Base-by-base conservation (phyloP, 208 protist genomes). In the Leishmania gerbilli region DNA sequence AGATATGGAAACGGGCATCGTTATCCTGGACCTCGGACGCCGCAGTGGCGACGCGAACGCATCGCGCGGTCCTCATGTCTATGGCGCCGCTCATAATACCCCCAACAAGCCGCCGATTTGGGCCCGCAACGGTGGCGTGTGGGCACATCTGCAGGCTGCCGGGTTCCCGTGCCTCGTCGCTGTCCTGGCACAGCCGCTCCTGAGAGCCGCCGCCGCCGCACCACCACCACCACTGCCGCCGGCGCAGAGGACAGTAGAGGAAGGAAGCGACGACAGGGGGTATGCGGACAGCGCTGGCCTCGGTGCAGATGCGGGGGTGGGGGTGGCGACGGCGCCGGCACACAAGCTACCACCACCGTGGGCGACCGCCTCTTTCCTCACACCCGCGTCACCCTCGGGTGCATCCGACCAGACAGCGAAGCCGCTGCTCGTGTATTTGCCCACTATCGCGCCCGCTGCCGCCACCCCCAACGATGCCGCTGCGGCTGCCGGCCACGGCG, bases 121-220 rank as follows among this genome's bases (percentile, higher is more conserved):
- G n/a, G 31, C n/a, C n/a, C 72, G 31, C 21, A 34, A 42, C 55
- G 8, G 34, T 17, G 34, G 37, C 5, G 62, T 71, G 67, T 84
- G 81, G 81, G 34, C 49, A 51, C 37, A 51, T 1, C 45, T 84
- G 55, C 24, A 71, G 6, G 47, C 21, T 5, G 47, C 45, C 24
- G 81, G 81, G 9, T 80, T 71, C n/a, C 81, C 81, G 19, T 84
- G 81, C 40, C 69, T 84, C 24, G 21, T 79, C 13, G 76, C 76
- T 8, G 68, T 84, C 40, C 65, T 72, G 19, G 71, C 68, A 21
- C 31, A 58, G 0, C 80, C 80, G 3, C 5, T 79, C 13, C 34
- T 60, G 37, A 8, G 49, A 42, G 15, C 37, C 49, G 27, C 74
- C 80, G 31, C 58, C 3, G 58, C 8, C 3, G 31, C 74, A n/a